A percentile compares a stretch with the other conserved stretches of the same genome.
These are phyloP conservation scores for Eragrostis curvula DNA, from an alignment of 176 grass and related monocot genomes.

Conservation along the genomic window DNA sequence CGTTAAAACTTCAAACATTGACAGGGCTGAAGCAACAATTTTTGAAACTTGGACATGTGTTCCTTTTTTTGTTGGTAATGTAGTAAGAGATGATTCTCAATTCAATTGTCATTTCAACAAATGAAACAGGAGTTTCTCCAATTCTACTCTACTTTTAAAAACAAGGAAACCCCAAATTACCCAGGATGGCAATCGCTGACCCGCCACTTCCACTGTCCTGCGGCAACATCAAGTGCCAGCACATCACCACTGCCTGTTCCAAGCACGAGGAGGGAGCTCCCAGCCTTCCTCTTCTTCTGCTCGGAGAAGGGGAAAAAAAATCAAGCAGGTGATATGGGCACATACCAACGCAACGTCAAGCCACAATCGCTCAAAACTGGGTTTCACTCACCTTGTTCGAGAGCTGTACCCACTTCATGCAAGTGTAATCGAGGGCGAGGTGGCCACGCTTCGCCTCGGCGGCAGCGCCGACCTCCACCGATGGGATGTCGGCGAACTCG, in stretches of 20 bases:
- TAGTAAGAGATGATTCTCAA: constrained; percentile 4
- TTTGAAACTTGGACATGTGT: background rate
- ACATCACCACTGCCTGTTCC: constrained; percentile 80
- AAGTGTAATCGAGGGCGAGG: constrained; percentile 97
- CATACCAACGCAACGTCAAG: background rate
- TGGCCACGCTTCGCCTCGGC: constrained; percentile 69
- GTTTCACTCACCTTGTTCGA: constrained; percentile 61
- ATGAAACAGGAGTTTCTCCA: background rate
- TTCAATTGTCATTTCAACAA: constrained; percentile 7
- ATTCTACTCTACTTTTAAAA: background rate
- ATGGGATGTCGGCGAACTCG: constrained; percentile 71
- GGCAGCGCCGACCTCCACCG: constrained; percentile 51
- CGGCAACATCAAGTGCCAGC: constrained; percentile 68
- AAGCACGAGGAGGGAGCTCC: constrained; percentile 66
- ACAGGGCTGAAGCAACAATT: constrained; percentile 33
- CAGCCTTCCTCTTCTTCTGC: constrained; percentile 67
- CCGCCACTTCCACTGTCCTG: constrained; percentile 75
- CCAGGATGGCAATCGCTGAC: constrained; percentile 71
- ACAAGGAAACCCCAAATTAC: constrained; percentile 42
- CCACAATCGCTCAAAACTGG: background rate
- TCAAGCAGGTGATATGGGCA: constrained; percentile 26
- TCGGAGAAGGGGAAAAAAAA: constrained; percentile 31
- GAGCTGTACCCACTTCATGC: constrained; percentile 96
- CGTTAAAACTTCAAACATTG: constrained; percentile 25
- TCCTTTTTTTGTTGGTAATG: background rate